Conservation (phyloP, 163 green algal species). For the Prototheca wickerhamii region DNA sequence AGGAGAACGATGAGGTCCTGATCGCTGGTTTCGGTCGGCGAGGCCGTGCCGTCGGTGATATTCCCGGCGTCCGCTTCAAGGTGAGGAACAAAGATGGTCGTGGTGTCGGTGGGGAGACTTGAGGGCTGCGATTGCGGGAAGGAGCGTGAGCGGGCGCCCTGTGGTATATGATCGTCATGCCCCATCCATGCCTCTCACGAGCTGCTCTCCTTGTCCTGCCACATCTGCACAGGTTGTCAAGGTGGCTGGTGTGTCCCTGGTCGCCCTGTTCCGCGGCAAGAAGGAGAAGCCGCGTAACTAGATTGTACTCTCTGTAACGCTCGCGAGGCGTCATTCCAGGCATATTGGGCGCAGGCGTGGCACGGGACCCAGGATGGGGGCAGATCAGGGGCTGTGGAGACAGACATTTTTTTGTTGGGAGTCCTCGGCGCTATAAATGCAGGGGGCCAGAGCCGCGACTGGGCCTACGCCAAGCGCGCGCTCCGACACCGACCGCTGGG, state of each 20-base stretch:
- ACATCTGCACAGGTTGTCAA: constrained; percentile 76
- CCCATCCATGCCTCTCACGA: constrained; percentile 14
- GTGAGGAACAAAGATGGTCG: constrained; percentile 27
- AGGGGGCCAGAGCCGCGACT: not conserved
- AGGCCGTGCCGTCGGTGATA: constrained; percentile 98
- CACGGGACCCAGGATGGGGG: not conserved
- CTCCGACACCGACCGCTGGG: too few relatives aligned
- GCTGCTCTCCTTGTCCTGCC: not conserved
- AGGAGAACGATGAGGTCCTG: constrained; percentile 99
- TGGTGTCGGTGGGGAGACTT: too few relatives aligned
- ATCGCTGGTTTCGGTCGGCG: constrained; percentile 97
- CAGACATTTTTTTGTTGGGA: not conserved
- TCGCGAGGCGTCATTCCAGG: not conserved
- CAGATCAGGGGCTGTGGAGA: not conserved
- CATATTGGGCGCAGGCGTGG: not conserved
- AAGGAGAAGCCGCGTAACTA: constrained; percentile 98
- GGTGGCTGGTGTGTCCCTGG: constrained; percentile 93
- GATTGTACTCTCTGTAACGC: not conserved
- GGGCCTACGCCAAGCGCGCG: not conserved
- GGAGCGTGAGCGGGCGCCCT: too few relatives aligned
- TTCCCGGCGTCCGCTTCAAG: constrained; percentile 99
- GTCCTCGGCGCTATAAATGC: not conserved
- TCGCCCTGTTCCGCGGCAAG: constrained; percentile 97
- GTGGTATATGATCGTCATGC: not conserved
- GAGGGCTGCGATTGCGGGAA: too few relatives aligned